Evolutionary conservation across 2,329 filamentous ascomycete species (phyloP).

Genomic region (Fusarium drepaniforme): DNA sequence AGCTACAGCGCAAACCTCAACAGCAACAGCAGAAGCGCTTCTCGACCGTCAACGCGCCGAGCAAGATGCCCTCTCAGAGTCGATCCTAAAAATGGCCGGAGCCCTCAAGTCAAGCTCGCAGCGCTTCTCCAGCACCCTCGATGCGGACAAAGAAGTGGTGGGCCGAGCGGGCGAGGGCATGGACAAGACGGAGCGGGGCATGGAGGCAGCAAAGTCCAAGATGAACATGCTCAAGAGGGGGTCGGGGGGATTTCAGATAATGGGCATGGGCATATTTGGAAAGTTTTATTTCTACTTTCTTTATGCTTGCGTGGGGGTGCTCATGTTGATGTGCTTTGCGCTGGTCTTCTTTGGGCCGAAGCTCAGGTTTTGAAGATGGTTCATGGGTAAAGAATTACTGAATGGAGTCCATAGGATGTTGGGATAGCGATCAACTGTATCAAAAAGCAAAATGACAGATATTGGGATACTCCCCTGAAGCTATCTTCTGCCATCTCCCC

Average conservation of each 20-base stretch:
- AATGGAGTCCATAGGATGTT: conserved; percentile 8
- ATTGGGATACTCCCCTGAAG: not conserved
- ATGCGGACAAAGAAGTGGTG: conserved; percentile 78
- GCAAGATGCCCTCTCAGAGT: conserved; percentile 85
- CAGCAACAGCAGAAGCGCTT: conserved; percentile 74
- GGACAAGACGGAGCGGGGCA: conserved; percentile 79
- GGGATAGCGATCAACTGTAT: conserved; percentile 18
- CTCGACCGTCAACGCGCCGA: conserved; percentile 83
- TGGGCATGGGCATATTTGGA: conserved; percentile 75
- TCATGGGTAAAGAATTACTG: not conserved
- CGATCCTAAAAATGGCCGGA: conserved; percentile 83
- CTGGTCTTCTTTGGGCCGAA: conserved; percentile 91
- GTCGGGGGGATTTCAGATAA: conserved; percentile 91
- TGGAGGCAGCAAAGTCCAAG: conserved; percentile 80
- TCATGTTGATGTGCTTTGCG: conserved; percentile 83
- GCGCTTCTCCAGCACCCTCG: conserved; percentile 78
- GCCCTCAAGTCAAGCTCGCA: conserved; percentile 82
- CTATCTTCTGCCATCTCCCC: not conserved
- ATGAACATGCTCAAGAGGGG: conserved; percentile 84
- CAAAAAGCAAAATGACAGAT: conserved; percentile 2
- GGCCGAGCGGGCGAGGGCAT: conserved; percentile 79
- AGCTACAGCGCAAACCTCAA: conserved; percentile 53
- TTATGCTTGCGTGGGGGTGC: conserved; percentile 84
- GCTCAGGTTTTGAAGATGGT: conserved; percentile 76
- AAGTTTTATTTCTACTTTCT: conserved; percentile 54